A percentile compares a stretch with the other conserved stretches of the same genome.
Evolutionary conservation across 139 green algal species (phyloP).

Genomic region (Micractinium conductrix): DNA sequence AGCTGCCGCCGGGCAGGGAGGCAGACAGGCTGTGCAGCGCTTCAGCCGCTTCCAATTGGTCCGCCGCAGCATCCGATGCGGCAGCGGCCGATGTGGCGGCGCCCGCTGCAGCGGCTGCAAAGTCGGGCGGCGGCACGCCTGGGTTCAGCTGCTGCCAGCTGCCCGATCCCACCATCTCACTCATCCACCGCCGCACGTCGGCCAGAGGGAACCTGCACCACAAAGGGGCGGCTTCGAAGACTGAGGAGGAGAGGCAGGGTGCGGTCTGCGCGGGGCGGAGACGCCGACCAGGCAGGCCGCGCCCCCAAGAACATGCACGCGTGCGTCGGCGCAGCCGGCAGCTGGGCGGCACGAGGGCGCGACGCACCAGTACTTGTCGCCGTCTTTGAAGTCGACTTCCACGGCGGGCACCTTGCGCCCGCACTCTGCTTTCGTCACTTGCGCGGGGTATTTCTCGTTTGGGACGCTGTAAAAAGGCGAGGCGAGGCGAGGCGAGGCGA

Average conservation of each 20-base stretch:
- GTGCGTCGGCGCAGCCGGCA: not conserved
- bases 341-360: not conserved
- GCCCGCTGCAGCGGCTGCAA: not conserved
- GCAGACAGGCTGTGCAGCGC: constrained; percentile 19
- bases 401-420: constrained; percentile 6
- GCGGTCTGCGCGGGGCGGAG: not conserved
- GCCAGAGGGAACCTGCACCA: constrained; percentile 26
- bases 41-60: no score
- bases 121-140: not conserved
- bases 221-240: not conserved
- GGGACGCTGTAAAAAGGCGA: no score
- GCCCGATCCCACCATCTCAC: not conserved
- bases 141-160: constrained; percentile 10
- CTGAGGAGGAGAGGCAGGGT: not conserved
- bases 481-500: no score
- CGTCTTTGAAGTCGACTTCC: constrained; percentile 35
- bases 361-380: constrained; percentile 26
- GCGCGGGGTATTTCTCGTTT: constrained; percentile 1
- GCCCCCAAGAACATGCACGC: no score
- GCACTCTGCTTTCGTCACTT: constrained; percentile 4
- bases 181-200: constrained; percentile 11
- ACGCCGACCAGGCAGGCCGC: no score
- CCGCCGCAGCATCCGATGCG: not conserved
- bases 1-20: not conserved
- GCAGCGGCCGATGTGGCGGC: no score